Evolutionary conservation across 768 basidiomycete species (phyloP).

Genomic region (Piloderma croceum): DNA sequence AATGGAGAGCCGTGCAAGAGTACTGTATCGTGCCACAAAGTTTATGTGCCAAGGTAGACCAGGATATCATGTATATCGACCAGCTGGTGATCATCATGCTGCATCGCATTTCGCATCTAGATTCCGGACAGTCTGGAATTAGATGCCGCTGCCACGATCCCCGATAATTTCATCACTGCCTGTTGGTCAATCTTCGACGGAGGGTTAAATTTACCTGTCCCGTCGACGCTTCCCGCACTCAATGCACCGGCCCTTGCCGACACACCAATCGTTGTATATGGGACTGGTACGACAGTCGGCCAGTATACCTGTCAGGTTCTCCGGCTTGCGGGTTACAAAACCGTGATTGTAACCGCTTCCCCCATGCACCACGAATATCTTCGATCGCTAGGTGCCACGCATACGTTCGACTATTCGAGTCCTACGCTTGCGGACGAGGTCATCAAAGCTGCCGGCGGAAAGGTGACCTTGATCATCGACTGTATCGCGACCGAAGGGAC

Average conservation of each 20-base stretch:
- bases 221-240: slow-evolving; percentile 26
- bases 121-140: slow-evolving; percentile 36
- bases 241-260: slow-evolving; percentile 24
- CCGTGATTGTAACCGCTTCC: slow-evolving; percentile 39
- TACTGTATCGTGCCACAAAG: slow-evolving; percentile 26
- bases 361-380: slow-evolving; percentile 33
- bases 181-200: slow-evolving; percentile 37
- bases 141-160: slow-evolving; percentile 33
- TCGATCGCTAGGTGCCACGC: slow-evolving; percentile 34
- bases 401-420: slow-evolving; percentile 37
- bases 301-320: slow-evolving; percentile 35
- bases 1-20: slow-evolving; percentile 33
- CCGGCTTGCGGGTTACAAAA: slow-evolving; percentile 37
- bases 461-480: slow-evolving; percentile 31
- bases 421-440: slow-evolving; percentile 32
- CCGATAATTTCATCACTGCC: slow-evolving; percentile 39
- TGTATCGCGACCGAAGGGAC: slow-evolving; percentile 34
- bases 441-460: slow-evolving; percentile 25
- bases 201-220: slow-evolving; percentile 32
- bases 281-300: slow-evolving; percentile 37
- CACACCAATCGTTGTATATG: slow-evolving; percentile 39
- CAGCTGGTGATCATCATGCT: too few species aligned
- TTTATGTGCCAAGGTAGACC: slow-evolving; percentile 35
- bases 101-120: too few species aligned
- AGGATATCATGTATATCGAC: too few species aligned